Conservation (phyloP, 2,329 filamentous ascomycete genomes). For the Volutella citrinella region DNA sequence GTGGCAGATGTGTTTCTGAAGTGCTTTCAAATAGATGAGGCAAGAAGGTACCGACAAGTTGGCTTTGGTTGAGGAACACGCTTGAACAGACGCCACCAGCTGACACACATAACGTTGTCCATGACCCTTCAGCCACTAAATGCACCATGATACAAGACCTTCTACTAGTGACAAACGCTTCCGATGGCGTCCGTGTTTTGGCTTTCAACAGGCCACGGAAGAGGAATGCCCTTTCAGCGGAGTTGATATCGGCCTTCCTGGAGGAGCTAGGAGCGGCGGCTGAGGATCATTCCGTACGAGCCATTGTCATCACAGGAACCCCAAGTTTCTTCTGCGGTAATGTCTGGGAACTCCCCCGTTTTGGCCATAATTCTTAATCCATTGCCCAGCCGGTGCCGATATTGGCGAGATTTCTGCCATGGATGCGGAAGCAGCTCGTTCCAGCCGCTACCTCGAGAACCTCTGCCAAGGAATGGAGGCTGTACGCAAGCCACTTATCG, state of each 20-base stretch:
- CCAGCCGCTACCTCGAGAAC: slow-evolving; percentile 37
- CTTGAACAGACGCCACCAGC: too few species aligned
- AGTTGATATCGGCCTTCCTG: slow-evolving; percentile 45
- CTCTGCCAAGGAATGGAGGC: slow-evolving; percentile 34
- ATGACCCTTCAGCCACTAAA: too few species aligned
- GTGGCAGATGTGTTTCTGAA: too few species aligned
- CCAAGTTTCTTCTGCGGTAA: slow-evolving; percentile 36
- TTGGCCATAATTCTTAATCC: slow-evolving; percentile 6
- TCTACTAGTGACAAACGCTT: too few species aligned
- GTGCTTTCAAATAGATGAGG: too few species aligned
- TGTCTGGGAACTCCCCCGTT: background rate
- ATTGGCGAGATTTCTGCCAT: slow-evolving; percentile 33
- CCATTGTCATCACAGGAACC: slow-evolving; percentile 37
- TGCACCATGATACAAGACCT: too few species aligned
- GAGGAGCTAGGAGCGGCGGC: slow-evolving; percentile 22
- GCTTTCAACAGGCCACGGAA: slow-evolving; percentile 53
- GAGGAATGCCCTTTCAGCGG: slow-evolving; percentile 54
- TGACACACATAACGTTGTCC: too few species aligned
- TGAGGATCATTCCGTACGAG: slow-evolving; percentile 28
- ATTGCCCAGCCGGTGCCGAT: slow-evolving; percentile 31
- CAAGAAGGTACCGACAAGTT: too few species aligned
- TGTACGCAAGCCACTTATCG: slow-evolving; percentile 45
- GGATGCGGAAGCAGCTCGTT: slow-evolving; percentile 30
- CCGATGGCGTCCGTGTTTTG: slow-evolving; percentile 43
- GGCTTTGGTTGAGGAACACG: too few species aligned